Base-by-base conservation (phyloP, 208 protist species). In the Acanthamoeba healyi region DNA sequence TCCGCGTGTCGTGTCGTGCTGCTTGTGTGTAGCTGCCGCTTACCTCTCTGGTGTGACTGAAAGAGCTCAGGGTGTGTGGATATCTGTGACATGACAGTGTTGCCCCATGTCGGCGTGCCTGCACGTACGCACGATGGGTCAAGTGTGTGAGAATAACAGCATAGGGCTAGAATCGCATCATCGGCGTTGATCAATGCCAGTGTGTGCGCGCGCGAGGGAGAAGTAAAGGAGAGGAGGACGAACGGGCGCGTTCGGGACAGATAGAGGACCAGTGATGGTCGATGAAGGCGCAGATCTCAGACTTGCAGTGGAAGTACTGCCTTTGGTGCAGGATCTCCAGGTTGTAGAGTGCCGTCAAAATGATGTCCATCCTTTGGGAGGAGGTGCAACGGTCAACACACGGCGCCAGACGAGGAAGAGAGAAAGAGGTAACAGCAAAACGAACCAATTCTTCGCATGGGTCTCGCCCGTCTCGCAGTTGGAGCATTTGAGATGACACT, bases 11-110 rank as follows among this genome's bases (percentile, higher is more conserved):
- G 17, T 56, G n/a, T n/a, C n/a, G n/a, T n/a, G n/a, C n/a, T n/a
- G n/a, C n/a, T n/a, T n/a, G n/a, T n/a, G n/a, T 56, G 49, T 19
- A 19, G 49, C 49, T 22, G 4, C 2, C 24, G 24, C 19, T 2
- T 56, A 72, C 84, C 84, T 91, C 84, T 67, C 36, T 91, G 84
- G 17, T 72, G 56, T 5, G 84, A 91, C 42, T 74, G 49, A 49
- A 91, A 91, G 36, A 91, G 84, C 56, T 91, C 84, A 10, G 84
- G 84, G 36, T 91, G 84, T 22, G 84, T 91, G 38, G 84, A 91
- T n/a, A 91, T 91, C 84, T 91, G 84, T 6, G 84, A 91, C 84
- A 91, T 91, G 56, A 91, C 84, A 3, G 84, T 91, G 56, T 91
- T 91, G 7, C 56, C 84, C 84, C 84, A 91, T 5, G 84, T 91